Evolutionary conservation across 257 asterid genomes (phyloP).

Genomic region (Solanum etuberosum): DNA sequence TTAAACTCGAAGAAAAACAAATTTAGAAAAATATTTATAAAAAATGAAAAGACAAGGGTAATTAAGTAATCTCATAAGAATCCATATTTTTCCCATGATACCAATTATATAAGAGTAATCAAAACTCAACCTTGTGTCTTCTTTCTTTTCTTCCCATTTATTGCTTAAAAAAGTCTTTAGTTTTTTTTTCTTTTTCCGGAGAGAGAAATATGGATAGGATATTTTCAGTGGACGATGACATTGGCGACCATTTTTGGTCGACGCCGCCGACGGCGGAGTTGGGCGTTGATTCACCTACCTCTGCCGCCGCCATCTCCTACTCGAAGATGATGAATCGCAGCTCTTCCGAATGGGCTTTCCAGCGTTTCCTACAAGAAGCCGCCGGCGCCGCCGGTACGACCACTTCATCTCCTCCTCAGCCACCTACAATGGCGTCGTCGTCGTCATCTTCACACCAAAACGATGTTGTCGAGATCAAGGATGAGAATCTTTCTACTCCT

Average conservation of each 20-base stretch:
- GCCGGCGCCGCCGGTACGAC: constrained; percentile 25
- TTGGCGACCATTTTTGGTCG: constrained; percentile 58
- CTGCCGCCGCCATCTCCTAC: constrained; percentile 14
- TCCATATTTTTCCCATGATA: no score
- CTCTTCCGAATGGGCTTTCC: constrained; percentile 87
- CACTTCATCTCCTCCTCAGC: constrained; percentile 3
- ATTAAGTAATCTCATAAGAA: neutral
- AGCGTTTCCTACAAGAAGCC: constrained; percentile 74
- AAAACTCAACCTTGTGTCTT: neutral
- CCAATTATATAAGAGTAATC: neutral
- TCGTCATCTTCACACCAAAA: constrained; percentile 7
- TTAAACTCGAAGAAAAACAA: neutral
- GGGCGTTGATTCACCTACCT: constrained; percentile 17
- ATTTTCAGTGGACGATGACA: constrained; percentile 57
- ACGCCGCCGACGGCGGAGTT: constrained; percentile 34
- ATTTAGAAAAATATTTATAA: neutral
- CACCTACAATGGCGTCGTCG: constrained; percentile 9
- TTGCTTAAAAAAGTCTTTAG: neutral
- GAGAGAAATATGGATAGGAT: constrained; percentile 50
- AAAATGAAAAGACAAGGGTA: neutral
- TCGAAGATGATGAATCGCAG: constrained; percentile 62
- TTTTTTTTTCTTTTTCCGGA: neutral
- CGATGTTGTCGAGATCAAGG: constrained; percentile 27
- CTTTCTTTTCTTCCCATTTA: neutral
- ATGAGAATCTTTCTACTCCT: neutral